These are phyloP conservation scores for Pythium aquatile DNA, from an alignment of 352 stramenopile species.

Conservation along the genomic window DNA sequence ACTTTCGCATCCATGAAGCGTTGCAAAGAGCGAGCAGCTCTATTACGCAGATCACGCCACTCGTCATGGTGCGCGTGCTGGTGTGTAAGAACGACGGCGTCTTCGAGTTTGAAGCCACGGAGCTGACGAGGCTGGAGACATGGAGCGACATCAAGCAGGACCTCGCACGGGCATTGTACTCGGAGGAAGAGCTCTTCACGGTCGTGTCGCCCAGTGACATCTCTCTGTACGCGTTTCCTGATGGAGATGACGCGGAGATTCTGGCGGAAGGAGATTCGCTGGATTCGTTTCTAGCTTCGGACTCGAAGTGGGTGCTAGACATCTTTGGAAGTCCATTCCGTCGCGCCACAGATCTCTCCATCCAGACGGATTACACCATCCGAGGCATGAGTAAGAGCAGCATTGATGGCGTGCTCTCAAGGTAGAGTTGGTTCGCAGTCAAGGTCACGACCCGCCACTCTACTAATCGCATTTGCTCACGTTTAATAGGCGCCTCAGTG, in stretches of 20 bases:
- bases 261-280: constrained; percentile 20
- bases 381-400: constrained; percentile 43
- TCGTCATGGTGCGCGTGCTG: constrained; percentile 48
- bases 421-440: neutral
- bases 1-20: constrained; percentile 1
- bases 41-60: neutral
- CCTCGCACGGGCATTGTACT: constrained; percentile 58
- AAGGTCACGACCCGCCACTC: too few relatives aligned
- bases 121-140: constrained; percentile 23
- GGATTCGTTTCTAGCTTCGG: constrained; percentile 24
- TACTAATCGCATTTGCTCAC: too few relatives aligned
- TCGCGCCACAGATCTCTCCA: constrained; percentile 42
- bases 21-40: neutral
- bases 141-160: constrained; percentile 63
- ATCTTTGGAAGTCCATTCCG: constrained; percentile 67
- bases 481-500: constrained; percentile 3
- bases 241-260: constrained; percentile 43
- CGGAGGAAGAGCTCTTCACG: constrained; percentile 70
- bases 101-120: constrained; percentile 62
- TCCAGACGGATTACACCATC: constrained; percentile 62
- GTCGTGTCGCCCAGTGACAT: constrained; percentile 54
- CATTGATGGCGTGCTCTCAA: constrained; percentile 20
- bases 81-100: constrained; percentile 81
- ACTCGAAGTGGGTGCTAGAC: constrained; percentile 75
- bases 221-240: constrained; percentile 54